These are phyloP conservation scores for Podospora pseudocomata DNA, from an alignment of 495 filamentous ascomycete species.

Conservation along the genomic window DNA sequence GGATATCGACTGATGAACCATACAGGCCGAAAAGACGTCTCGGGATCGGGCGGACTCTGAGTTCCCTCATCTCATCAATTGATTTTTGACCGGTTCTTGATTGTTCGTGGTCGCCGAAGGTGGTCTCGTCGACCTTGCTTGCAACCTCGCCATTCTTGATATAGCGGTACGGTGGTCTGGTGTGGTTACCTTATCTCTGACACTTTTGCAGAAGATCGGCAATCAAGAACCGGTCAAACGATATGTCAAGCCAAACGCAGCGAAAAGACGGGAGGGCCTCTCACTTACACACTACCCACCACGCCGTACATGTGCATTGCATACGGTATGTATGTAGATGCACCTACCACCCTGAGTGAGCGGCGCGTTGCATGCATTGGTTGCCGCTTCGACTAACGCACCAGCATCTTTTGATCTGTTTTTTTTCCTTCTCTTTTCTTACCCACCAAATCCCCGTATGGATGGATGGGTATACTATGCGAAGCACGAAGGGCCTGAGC, in stretches of 20 bases:
- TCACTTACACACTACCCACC: constrained; percentile 20
- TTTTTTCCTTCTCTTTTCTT: neutral
- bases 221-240: neutral
- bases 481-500: neutral
- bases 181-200: constrained; percentile 1
- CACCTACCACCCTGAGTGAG: constrained; percentile 29
- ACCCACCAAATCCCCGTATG: neutral
- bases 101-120: neutral
- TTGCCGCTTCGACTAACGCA: constrained; percentile 28
- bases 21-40: neutral
- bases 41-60: neutral
- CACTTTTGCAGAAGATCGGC: constrained; percentile 4
- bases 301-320: constrained; percentile 27
- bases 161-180: neutral
- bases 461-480: neutral
- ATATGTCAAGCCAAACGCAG: neutral
- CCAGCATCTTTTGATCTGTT: neutral
- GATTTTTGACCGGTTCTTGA: neutral
- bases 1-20: neutral
- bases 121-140: too few relatives aligned
- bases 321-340: constrained; percentile 19
- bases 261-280: neutral
- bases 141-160: neutral
- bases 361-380: constrained; percentile 42
- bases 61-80: neutral